Conservation (phyloP, 2,329 filamentous ascomycete genomes). For the Fusarium proliferatum region DNA sequence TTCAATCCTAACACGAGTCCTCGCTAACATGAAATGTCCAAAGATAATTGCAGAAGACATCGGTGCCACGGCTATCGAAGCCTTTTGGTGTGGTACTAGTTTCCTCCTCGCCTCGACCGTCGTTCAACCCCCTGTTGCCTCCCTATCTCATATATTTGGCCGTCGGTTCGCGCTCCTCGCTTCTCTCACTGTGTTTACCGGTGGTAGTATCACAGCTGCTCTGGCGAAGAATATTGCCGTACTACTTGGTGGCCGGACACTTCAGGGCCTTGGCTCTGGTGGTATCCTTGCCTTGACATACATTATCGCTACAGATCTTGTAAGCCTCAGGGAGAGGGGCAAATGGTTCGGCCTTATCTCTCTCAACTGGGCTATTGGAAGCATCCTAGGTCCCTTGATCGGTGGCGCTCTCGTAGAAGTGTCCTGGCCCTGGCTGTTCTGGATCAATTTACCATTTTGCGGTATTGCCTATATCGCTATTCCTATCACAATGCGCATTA, state of each 20-base stretch:
- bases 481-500: slow-evolving; percentile 34
- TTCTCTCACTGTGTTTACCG: slow-evolving; percentile 33
- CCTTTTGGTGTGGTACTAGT: slow-evolving; percentile 42
- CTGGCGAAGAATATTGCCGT: slow-evolving; percentile 33
- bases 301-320: slow-evolving; percentile 59
- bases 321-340: slow-evolving; percentile 56
- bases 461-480: slow-evolving; percentile 34
- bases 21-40: neutral
- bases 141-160: slow-evolving; percentile 41
- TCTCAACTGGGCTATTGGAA: slow-evolving; percentile 66
- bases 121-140: slow-evolving; percentile 39
- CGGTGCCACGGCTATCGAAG: slow-evolving; percentile 37
- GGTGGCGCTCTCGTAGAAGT: slow-evolving; percentile 66
- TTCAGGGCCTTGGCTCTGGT: slow-evolving; percentile 64
- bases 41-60: slow-evolving; percentile 42
- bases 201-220: slow-evolving; percentile 37
- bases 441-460: slow-evolving; percentile 69
- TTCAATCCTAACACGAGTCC: neutral
- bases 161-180: slow-evolving; percentile 33
- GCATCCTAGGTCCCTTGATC: slow-evolving; percentile 54
- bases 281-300: slow-evolving; percentile 61
- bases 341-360: slow-evolving; percentile 54
- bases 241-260: slow-evolving; percentile 60
- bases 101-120: slow-evolving; percentile 43
- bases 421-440: slow-evolving; percentile 73